phyloP scores from a whole-genome alignment of 2,329 filamentous ascomycete species.

The Beauveria sp. region DNA sequence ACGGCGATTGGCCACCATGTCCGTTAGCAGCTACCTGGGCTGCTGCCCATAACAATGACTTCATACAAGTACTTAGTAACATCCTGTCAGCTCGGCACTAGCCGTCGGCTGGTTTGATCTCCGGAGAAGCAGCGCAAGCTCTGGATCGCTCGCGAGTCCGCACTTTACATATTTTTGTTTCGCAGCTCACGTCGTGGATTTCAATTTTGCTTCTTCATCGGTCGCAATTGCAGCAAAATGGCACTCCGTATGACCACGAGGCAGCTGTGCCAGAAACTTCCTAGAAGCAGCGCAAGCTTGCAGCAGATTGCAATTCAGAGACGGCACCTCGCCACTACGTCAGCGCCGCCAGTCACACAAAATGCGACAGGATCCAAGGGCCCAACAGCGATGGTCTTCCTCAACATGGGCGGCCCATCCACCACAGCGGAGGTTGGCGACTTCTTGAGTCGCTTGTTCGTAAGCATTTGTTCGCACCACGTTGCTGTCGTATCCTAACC shows the following conservation, averaged over 20 bases:
- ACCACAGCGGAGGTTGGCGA: constrained; percentile 80
- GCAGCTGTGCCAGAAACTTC: constrained; percentile 27
- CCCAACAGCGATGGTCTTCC: constrained; percentile 94
- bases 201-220: not conserved
- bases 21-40: constrained; percentile 1
- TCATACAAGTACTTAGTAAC: constrained; percentile 2
- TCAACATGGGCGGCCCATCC: constrained; percentile 97
- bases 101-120: constrained; percentile 5
- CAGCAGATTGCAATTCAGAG: constrained; percentile 24
- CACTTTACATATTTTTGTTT: not conserved
- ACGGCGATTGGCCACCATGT: not conserved
- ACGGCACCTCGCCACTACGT: constrained; percentile 28
- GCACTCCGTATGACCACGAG: constrained; percentile 31
- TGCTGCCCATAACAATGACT: no score
- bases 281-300: constrained; percentile 16
- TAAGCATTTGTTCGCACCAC: constrained; percentile 38
- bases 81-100: not conserved
- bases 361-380: constrained; percentile 63
- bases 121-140: constrained; percentile 3
- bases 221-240: constrained; percentile 21
- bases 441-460: constrained; percentile 88
- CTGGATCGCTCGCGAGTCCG: not conserved
- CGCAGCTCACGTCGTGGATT: not conserved
- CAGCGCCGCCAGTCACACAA: constrained; percentile 70
- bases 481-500: constrained; percentile 11